Evolutionary conservation across 192 early-diverging fungal genomes (phyloP).

Genomic region (Piromyces sp.): DNA sequence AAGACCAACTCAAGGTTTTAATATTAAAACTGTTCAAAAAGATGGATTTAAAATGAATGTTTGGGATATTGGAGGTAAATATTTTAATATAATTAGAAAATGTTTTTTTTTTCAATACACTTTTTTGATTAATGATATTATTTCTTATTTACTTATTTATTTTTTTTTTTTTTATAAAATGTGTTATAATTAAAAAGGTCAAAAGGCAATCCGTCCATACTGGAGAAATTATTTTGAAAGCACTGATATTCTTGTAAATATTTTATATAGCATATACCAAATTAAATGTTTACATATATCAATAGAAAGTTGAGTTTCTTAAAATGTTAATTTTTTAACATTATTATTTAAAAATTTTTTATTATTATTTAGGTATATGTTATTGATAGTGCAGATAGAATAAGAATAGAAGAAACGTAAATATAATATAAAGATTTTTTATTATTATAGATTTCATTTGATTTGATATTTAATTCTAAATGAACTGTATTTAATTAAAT

Average conservation of each 20-base stretch:
- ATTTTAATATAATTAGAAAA: not conserved
- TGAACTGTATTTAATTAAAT: not conserved
- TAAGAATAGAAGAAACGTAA: conserved; percentile 14
- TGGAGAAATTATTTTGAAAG: conserved; percentile 47
- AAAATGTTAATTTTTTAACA: too few species aligned
- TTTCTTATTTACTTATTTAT: too few species aligned
- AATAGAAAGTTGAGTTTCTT: too few species aligned
- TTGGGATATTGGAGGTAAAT: conserved; percentile 38
- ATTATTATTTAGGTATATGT: not conserved
- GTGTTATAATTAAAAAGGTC: too few species aligned
- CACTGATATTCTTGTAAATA: conserved; percentile 27
- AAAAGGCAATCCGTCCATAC: conserved; percentile 33
- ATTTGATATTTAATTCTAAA: not conserved
- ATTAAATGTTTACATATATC: not conserved
- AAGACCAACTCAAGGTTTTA: conserved; percentile 46
- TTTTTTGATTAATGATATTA: too few species aligned
- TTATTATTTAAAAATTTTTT: too few species aligned
- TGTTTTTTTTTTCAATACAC: too few species aligned
- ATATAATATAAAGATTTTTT: not conserved
- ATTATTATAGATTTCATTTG: not conserved
- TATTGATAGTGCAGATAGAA: not conserved
- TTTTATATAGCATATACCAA: too few species aligned
- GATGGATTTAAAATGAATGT: conserved; percentile 41
- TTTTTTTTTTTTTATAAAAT: too few species aligned
- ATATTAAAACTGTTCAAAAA: conserved; percentile 34